Base-by-base conservation (phyloP, 257 asterid species). In the Hygrophila difformis region DNA sequence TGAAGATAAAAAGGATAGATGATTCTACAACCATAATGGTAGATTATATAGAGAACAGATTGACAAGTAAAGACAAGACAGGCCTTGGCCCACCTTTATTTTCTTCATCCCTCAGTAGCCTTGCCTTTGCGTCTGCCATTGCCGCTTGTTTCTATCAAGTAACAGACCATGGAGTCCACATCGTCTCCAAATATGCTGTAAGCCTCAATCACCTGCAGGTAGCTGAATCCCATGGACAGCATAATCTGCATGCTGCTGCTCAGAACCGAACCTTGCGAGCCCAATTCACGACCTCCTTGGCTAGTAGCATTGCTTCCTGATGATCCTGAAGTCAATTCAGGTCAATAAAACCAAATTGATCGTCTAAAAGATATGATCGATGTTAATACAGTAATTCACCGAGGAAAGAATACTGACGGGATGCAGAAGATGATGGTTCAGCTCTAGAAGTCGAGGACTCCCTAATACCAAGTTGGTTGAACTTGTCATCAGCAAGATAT, bases 401-500 rank as follows among this genome's bases (percentile, higher is more conserved):
- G n/a, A n/a, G n/a, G n/a, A n/a, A n/a, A n/a, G n/a, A n/a, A 33
- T 49, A 81, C 96, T 82, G 56, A 91, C 98, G 74, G 46, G 94
- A 85, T 53, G 94, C 89, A 34, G 99, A 91, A n/a, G 95, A 91
- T 36, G 99, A 91, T 48, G 98, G 98, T 52, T 91, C 99, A 3
- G 99, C 95, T 29, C 69, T 56, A 46, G 99, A 83, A 51, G 95
- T 81, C 1, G 97, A 83, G 0, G 97, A 80, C 51, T 86, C 96
- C 68, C 77, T 63, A 28, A 50, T 72, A 33, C 79, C 70, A 10
- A 72, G 53, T 61, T 73, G 92, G 19, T 73, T 80, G 63, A 75
- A 77, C 62, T 68, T 71, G 66, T 77, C 78, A 16, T 68, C 76
- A 10, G 93, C 62, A 53, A 82, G 65, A 68, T 91, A 91, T 59